A percentile compares a stretch with the other conserved stretches of the same genome.
These are phyloP conservation scores for Willaertia magna DNA, from an alignment of 208 protist genomes.

Conservation along the genomic window DNA sequence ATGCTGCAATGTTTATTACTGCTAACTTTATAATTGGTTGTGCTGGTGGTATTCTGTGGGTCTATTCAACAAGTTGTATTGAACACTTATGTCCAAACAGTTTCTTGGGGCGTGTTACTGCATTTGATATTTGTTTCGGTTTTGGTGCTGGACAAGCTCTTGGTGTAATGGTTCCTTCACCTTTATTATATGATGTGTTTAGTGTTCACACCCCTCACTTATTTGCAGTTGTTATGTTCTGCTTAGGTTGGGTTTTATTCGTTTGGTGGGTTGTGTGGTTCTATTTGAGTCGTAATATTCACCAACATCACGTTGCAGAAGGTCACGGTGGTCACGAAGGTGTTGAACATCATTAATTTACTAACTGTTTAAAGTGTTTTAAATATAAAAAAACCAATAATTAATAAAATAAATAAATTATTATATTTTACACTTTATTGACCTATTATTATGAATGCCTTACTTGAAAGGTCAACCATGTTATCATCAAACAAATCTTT, in stretches of 20 bases:
- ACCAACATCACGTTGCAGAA: neutral
- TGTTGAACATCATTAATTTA: too few species aligned
- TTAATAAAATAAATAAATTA: too few species aligned
- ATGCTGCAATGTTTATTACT: neutral
- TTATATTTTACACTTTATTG: too few species aligned
- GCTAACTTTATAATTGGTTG: neutral
- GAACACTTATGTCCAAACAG: neutral
- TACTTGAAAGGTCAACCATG: too few species aligned
- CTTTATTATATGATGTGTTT: neutral
- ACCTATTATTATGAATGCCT: too few species aligned
- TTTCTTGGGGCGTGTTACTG: neutral
- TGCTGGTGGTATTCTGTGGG: neutral
- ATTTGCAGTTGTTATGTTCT: neutral
- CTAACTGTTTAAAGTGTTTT: too few species aligned
- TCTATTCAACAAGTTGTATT: neutral
- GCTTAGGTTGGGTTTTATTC: neutral
- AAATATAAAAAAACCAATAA: too few species aligned
- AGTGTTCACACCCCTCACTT: neutral
- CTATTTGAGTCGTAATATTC: neutral
- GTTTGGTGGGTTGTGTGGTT: neutral
- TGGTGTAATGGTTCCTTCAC: neutral
- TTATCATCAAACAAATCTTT: too few species aligned
- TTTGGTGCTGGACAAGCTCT: neutral
- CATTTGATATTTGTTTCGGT: neutral
- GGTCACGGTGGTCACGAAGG: too few species aligned